Base-by-base conservation (phyloP, 73 alveolate genomes). In the Halteria grandinella region DNA sequence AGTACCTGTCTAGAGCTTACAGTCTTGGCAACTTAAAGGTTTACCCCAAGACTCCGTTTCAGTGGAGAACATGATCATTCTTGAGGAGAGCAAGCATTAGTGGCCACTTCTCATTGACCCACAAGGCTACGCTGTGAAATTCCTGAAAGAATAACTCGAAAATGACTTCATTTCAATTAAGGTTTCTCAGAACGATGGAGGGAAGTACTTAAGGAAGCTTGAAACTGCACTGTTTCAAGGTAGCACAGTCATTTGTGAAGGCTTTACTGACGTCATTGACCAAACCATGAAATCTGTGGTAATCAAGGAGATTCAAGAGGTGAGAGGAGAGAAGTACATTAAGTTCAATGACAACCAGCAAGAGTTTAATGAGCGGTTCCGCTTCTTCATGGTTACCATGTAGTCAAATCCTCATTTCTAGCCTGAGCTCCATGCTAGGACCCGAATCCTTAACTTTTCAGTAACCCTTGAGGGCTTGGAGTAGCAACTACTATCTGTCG, bases 51-150 rank as follows among this genome's bases (percentile, higher is more conserved):
- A 95, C 89, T 86, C 91, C 47, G 93, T 94, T 47, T 83, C 96
- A 49, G 91, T 91, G 18, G 99, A 95, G 83, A 95, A 95, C 74
- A 98, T 96, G 64, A 92, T 94, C 37, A 95, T 94, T 0, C 80
- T 95, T 63, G 75, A 93, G 60, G 94, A 93, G 57, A 59, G 98
- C 23, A 83, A 87, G 50, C 75, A 93, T 36, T 54, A 73, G 49
- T 95, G 95, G 93, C 98, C 99, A 11, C 81, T 95, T 27, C 81
- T 95, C 47, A 94, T 95, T 20, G 99, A 95, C 76, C 99, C 99
- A 20, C 91, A 95, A 62, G 91, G 95, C 24, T 93, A 95, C 64
- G 99, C 98, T n/a, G 72, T 83, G 60, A 95, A 94, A 75, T 95
- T 83, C 79, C 86, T 95, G 85, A 73, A 64, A 77, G 86, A 84